Base-by-base conservation (phyloP, 129 eudicot species). In the Erigeron canadensis region DNA sequence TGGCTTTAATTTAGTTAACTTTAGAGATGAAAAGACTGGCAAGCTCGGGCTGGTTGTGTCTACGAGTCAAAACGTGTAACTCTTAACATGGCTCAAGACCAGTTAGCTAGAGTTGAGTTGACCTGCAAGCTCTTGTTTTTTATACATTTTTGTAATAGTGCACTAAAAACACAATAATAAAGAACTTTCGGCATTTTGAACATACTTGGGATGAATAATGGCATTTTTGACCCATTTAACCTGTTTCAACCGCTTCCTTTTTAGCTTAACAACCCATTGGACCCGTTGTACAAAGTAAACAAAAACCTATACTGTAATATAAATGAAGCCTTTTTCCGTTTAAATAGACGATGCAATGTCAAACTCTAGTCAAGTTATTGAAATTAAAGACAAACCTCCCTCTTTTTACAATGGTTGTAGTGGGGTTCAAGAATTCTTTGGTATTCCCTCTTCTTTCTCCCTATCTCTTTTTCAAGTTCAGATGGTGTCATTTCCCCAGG, bases 391-490 rank as follows among this genome's bases (percentile, higher is more conserved):
- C 19, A 68, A 71, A 80, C 83, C 75, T 80, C 65, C 16, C 76
- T 80, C 55, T 68, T 61, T 63, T 67, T 74, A 69, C 79, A 80
- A 34, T 80, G 79, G 70, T 69, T 67, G 67, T 68, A 80, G 62
- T 59, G 74, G 13, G 80, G 83, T 72, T 60, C 61, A 0, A 80
- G 76, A 53, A 67, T 8, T 2, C 67, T 69, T 54, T 80, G 83
- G 67, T 72, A 80, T 68, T 80, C 83, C 45, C 60, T 69, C 75
- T 74, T 80, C 67, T 80, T 80, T 80, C 76, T 67, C 42, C 55
- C 60, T 42, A 80, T 80, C 68, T 75, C 83, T 19, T 38, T 72
- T 68, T 80, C 70, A 45, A 80, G 83, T 47, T 80, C 67, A 2
- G 67, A 60, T 1, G 80, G 79, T 1, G 56, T 80, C 76, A 74